Percentiles rank a stretch among this genome's conserved stretches.
phyloP scores from a whole-genome alignment of 306 rosid species.

The Cyamopsis tetragonoloba region DNA sequence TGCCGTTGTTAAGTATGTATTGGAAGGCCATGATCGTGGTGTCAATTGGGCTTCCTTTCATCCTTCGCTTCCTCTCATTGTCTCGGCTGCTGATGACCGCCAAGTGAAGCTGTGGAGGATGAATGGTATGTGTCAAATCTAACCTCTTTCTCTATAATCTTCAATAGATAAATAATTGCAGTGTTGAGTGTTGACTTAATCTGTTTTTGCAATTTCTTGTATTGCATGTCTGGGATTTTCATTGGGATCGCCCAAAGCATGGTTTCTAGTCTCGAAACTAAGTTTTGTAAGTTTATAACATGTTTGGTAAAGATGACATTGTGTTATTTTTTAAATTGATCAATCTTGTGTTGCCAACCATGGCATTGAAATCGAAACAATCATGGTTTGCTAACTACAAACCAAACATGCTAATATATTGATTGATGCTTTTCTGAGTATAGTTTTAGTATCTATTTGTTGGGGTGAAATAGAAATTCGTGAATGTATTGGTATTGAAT shows the following conservation, averaged over 20 bases:
- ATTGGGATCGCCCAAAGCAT: too few species aligned
- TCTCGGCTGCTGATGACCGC: slow-evolving; percentile 94
- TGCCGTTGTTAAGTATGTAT: slow-evolving; percentile 89
- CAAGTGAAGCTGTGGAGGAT: slow-evolving; percentile 94
- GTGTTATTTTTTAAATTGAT: too few species aligned
- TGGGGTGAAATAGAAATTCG: not conserved
- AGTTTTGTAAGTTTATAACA: too few species aligned
- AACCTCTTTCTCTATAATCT: too few species aligned
- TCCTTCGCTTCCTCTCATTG: slow-evolving; percentile 84
- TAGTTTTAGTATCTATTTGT: not conserved
- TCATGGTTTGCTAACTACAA: too few species aligned
- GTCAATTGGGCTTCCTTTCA: slow-evolving; percentile 97
- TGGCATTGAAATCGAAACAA: too few species aligned
- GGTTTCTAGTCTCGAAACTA: too few species aligned
- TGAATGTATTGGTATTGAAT: not conserved
- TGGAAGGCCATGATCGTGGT: slow-evolving; percentile 98
- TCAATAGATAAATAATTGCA: too few species aligned
- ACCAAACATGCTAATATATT: too few species aligned
- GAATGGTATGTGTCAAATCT: slow-evolving; percentile 70
- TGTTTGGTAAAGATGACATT: too few species aligned
- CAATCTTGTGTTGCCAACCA: too few species aligned
- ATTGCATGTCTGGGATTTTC: not conserved
- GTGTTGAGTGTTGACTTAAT: too few species aligned
- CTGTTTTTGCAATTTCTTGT: not conserved
- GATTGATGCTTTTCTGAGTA: not conserved